A percentile compares a stretch with the other conserved stretches of the same genome.
Evolutionary conservation across 2,329 filamentous ascomycete species (phyloP).

Genomic region (Colletotrichum sojae): DNA sequence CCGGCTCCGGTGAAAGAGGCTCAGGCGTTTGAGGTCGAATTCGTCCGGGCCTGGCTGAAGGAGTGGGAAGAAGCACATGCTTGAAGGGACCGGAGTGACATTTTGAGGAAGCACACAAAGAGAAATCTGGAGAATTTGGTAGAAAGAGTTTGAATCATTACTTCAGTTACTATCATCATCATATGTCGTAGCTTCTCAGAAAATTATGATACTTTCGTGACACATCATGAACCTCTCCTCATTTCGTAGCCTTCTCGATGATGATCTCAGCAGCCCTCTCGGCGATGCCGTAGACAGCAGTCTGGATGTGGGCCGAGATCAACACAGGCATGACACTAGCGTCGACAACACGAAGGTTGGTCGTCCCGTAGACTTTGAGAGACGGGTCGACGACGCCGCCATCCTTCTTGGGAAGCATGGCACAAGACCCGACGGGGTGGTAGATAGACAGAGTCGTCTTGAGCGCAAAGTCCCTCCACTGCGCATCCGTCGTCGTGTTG

Average conservation of each 20-base stretch:
- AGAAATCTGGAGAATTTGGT: no score
- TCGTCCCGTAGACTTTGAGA: constrained; percentile 63
- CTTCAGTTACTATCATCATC: background rate
- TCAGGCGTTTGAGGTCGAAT: constrained; percentile 70
- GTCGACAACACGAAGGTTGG: constrained; percentile 63
- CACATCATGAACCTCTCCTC: background rate
- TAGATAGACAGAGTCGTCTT: constrained; percentile 46
- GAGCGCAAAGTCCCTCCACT: constrained; percentile 41
- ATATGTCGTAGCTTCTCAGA: background rate
- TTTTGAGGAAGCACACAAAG: background rate
- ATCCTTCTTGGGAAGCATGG: constrained; percentile 60
- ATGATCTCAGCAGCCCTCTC: constrained; percentile 58
- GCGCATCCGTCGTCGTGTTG: constrained; percentile 38
- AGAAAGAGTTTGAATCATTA: background rate
- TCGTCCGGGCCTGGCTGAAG: constrained; percentile 77
- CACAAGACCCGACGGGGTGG: constrained; percentile 60
- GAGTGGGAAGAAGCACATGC: constrained; percentile 63
- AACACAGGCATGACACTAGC: constrained; percentile 64
- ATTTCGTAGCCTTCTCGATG: constrained; percentile 22
- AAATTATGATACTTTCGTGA: background rate
- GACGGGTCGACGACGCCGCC: constrained; percentile 61
- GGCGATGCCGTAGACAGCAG: constrained; percentile 66
- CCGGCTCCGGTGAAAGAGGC: constrained; percentile 70
- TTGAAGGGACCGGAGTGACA: background rate
- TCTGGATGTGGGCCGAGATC: constrained; percentile 64